Conservation (phyloP, 2,329 filamentous ascomycete species). For the Gaeumannomyces sp. region DNA sequence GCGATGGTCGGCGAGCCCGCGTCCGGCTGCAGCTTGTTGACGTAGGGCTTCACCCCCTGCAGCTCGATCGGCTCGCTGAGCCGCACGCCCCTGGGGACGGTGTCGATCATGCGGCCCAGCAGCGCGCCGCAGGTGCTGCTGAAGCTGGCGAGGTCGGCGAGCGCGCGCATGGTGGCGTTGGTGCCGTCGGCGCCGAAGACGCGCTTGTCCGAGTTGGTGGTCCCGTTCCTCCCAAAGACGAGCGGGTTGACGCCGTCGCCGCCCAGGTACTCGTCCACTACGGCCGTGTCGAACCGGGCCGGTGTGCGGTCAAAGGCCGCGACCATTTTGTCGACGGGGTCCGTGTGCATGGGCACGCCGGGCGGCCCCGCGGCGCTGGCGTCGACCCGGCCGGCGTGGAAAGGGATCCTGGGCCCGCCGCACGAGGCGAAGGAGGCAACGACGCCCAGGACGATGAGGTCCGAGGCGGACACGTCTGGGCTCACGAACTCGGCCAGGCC, state of each 20-base stretch:
- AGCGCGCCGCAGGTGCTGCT: constrained; percentile 41
- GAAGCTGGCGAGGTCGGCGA: constrained; percentile 41
- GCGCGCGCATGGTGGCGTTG: constrained; percentile 46
- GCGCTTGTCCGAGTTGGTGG: constrained; percentile 38
- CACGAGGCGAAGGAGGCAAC: constrained; percentile 53
- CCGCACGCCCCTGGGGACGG: constrained; percentile 43
- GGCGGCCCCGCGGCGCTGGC: constrained; percentile 38
- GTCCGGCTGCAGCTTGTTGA: constrained; percentile 42
- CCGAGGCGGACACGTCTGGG: constrained; percentile 44
- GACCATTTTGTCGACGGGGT: constrained; percentile 42
- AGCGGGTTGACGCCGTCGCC: constrained; percentile 49
- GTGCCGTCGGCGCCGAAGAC: constrained; percentile 39
- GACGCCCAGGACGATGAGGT: constrained; percentile 52
- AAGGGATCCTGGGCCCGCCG: constrained; percentile 47
- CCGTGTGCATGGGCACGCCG: constrained; percentile 53
- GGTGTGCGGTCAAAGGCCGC: constrained; percentile 45
- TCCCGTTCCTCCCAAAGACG: constrained; percentile 42
- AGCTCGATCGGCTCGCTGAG: constrained; percentile 45
- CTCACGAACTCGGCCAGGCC: constrained; percentile 50
- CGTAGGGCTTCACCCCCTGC: constrained; percentile 53
- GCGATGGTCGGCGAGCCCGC: constrained; percentile 39
- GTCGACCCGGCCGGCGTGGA: constrained; percentile 49
- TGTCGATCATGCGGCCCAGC: constrained; percentile 56
- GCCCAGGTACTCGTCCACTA: constrained; percentile 50
- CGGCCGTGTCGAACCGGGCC: constrained; percentile 48